These are phyloP conservation scores for Cercophora sp. DNA, from an alignment of 495 filamentous ascomycete species.

Conservation along the genomic window DNA sequence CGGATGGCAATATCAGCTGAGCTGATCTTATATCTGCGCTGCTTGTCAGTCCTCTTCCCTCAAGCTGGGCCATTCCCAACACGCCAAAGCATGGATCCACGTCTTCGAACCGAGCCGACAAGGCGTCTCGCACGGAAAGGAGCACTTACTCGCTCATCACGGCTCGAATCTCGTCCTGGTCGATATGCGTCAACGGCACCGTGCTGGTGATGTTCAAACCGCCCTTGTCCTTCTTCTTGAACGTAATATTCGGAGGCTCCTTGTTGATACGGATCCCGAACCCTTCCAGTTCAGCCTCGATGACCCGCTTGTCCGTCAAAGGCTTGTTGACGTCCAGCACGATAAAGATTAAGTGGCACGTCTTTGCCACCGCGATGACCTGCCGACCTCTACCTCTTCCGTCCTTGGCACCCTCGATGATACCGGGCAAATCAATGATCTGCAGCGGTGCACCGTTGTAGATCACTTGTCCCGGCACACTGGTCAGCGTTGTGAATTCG, in stretches of 20 bases:
- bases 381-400: constrained; percentile 97
- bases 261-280: constrained; percentile 99
- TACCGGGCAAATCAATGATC: constrained; percentile 97
- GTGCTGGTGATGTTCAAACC: constrained; percentile 93
- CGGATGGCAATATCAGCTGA: constrained; percentile 98
- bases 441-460: constrained; percentile 98
- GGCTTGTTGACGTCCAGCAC: constrained; percentile 99
- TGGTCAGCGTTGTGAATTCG: constrained; percentile 97
- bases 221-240: constrained; percentile 99
- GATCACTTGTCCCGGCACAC: constrained; percentile 90
- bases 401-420: constrained; percentile 97
- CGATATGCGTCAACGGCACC: constrained; percentile 84
- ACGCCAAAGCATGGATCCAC: no score
- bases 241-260: constrained; percentile 90
- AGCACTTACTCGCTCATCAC: constrained; percentile 77
- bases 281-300: constrained; percentile 94
- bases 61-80: no score
- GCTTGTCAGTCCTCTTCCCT: no score
- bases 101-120: not conserved
- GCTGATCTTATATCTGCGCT: constrained; percentile 69
- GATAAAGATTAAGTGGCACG: constrained; percentile 97
- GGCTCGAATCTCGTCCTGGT: constrained; percentile 92
- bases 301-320: constrained; percentile 91
- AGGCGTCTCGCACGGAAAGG: no score
- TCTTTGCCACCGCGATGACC: constrained; percentile 98